Conservation (phyloP, 176 grass and related monocot genomes). For the Rhynchospora pubera region DNA sequence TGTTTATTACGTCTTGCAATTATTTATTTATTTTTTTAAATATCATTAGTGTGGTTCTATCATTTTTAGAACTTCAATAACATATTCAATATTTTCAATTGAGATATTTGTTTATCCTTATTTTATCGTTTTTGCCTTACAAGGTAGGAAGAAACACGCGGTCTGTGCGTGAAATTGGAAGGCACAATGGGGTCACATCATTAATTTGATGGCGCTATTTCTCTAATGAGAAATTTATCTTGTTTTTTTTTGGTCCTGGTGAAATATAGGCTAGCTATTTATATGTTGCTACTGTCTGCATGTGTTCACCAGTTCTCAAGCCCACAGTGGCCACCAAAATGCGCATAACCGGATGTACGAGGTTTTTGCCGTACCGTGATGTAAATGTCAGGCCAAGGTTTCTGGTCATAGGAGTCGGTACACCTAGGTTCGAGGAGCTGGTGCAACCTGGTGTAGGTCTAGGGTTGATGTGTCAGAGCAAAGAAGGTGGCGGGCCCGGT, state of each 20-base stretch:
- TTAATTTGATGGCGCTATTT: too few species aligned
- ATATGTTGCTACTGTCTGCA: slow-evolving; percentile 1
- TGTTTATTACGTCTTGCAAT: neutral
- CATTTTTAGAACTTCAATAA: neutral
- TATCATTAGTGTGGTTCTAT: neutral
- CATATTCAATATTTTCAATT: too few species aligned
- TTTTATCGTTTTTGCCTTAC: too few species aligned
- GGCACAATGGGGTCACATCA: too few species aligned
- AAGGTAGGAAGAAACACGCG: too few species aligned
- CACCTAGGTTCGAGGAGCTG: slow-evolving; percentile 5
- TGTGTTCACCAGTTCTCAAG: slow-evolving; percentile 20
- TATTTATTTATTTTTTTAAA: too few species aligned
- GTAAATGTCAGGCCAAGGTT: slow-evolving; percentile 6
- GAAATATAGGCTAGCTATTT: neutral
- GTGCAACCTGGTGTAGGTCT: neutral
- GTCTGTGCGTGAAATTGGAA: too few species aligned
- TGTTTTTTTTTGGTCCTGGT: too few species aligned
- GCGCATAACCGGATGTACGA: slow-evolving; percentile 2
- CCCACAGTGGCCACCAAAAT: slow-evolving; percentile 9
- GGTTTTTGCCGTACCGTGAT: neutral
- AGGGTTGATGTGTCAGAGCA: neutral
- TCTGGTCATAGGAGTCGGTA: neutral
- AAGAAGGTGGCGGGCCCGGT: neutral
- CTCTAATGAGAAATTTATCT: too few species aligned
- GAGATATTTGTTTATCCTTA: too few species aligned